phyloP scores from a whole-genome alignment of 106 monocot genomes.

The Posidonia australis region DNA sequence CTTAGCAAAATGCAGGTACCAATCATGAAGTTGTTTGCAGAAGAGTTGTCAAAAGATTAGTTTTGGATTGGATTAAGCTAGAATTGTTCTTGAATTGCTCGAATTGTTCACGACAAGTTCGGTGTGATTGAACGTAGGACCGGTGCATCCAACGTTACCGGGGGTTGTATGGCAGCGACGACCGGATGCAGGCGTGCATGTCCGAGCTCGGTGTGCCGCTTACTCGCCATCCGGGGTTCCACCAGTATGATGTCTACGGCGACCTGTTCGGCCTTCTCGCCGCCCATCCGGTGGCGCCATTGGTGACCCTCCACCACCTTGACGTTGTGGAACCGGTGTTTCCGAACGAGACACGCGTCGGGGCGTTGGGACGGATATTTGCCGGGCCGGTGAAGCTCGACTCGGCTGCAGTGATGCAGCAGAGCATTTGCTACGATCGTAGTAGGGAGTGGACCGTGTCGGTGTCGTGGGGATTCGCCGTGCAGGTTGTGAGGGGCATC shows the following conservation, averaged over 20 bases:
- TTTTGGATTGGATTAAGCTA: not conserved
- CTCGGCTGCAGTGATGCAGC: constrained; percentile 68
- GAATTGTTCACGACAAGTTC: not conserved
- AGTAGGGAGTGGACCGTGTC: constrained; percentile 54
- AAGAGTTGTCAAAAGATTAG: too few species aligned
- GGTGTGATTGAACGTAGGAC: constrained; percentile 9
- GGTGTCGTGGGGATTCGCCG: constrained; percentile 86
- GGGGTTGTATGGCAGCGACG: constrained; percentile 41
- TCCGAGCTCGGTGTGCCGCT: constrained; percentile 52
- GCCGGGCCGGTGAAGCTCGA: constrained; percentile 61
- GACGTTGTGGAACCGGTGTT: constrained; percentile 81
- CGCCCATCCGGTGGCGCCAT: constrained; percentile 69
- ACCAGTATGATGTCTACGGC: constrained; percentile 89
- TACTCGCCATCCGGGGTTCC: constrained; percentile 39
- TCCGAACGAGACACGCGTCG: constrained; percentile 23
- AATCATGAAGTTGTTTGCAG: not conserved
- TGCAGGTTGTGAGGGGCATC: constrained; percentile 54
- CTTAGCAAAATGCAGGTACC: constrained; percentile 15
- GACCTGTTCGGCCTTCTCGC: constrained; percentile 73
- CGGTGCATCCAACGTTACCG: constrained; percentile 37
- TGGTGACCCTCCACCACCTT: constrained; percentile 78
- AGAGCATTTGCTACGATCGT: constrained; percentile 80
- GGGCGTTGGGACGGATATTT: constrained; percentile 40
- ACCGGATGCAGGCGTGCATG: constrained; percentile 47
- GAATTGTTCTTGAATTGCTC: not conserved